Percentiles rank a stretch among this genome's conserved stretches.
phyloP scores from a whole-genome alignment of 345 rosid species.

The Noccaea bulbosa region DNA sequence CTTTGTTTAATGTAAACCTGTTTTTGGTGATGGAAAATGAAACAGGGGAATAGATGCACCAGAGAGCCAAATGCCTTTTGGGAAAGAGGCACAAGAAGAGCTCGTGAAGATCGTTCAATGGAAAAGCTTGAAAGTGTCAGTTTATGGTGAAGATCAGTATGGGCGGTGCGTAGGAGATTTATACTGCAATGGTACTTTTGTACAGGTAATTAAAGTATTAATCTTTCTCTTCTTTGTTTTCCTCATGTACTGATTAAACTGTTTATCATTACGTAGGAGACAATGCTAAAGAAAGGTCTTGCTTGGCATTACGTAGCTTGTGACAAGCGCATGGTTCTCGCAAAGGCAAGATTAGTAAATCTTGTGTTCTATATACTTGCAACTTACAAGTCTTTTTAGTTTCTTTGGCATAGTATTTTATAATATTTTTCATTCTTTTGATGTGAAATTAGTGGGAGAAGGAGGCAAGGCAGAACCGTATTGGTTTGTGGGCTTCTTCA shows the following conservation, averaged over 20 bases:
- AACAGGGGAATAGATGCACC: constrained; percentile 95
- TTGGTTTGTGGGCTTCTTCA: constrained; percentile 78
- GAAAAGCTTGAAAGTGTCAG: constrained; percentile 65
- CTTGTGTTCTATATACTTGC: constrained; percentile 2
- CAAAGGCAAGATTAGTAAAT: constrained; percentile 47
- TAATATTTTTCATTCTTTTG: neutral
- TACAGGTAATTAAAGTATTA: constrained; percentile 54
- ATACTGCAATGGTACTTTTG: constrained; percentile 65
- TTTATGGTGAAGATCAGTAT: constrained; percentile 67
- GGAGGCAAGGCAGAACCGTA: constrained; percentile 64
- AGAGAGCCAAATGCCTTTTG: constrained; percentile 75
- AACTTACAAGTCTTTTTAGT: neutral
- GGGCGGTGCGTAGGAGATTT: constrained; percentile 68
- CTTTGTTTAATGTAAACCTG: neutral
- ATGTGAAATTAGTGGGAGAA: constrained; percentile 66
- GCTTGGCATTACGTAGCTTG: constrained; percentile 82
- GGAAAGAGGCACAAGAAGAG: constrained; percentile 73
- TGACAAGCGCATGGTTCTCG: constrained; percentile 63
- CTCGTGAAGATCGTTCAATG: constrained; percentile 63
- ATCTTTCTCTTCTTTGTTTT: neutral
- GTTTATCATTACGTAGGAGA: constrained; percentile 48
- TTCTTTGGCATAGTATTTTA: neutral
- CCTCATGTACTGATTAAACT: neutral
- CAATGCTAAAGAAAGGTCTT: constrained; percentile 78
- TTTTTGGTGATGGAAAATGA: constrained; percentile 32